phyloP scores from a whole-genome alignment of 208 protist genomes.

The Tritrichomonas musculus region DNA sequence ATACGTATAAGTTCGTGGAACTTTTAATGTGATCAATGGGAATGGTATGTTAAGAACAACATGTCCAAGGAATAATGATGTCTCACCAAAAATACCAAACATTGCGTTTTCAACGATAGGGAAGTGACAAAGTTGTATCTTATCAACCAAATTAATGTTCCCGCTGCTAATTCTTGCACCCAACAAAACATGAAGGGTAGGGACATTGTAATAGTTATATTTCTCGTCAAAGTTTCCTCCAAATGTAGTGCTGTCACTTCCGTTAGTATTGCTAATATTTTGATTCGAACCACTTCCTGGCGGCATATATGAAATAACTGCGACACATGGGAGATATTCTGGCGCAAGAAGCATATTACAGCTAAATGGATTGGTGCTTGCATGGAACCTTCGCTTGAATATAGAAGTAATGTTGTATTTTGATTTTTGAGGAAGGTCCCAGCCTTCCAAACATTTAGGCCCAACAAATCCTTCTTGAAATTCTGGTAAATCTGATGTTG shows the following conservation, averaged over 20 bases:
- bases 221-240: too few species aligned
- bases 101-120: neutral
- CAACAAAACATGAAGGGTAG: too few species aligned
- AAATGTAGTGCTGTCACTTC: too few species aligned
- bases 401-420: neutral
- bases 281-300: too few species aligned
- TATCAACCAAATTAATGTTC: too few species aligned
- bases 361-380: neutral
- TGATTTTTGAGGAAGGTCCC: neutral
- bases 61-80: neutral
- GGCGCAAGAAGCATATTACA: neutral
- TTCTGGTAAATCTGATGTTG: neutral
- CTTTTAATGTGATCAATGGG: neutral
- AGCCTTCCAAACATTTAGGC: constrained; percentile 1
- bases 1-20: neutral
- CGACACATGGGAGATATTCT: neutral
- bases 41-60: neutral
- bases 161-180: too few species aligned
- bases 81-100: neutral
- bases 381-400: neutral
- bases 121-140: neutral
- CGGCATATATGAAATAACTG: neutral
- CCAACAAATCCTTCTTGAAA: neutral
- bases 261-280: too few species aligned
- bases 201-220: too few species aligned